Conservation (phyloP, 768 basidiomycete species). For the Suillus tomentosus region DNA sequence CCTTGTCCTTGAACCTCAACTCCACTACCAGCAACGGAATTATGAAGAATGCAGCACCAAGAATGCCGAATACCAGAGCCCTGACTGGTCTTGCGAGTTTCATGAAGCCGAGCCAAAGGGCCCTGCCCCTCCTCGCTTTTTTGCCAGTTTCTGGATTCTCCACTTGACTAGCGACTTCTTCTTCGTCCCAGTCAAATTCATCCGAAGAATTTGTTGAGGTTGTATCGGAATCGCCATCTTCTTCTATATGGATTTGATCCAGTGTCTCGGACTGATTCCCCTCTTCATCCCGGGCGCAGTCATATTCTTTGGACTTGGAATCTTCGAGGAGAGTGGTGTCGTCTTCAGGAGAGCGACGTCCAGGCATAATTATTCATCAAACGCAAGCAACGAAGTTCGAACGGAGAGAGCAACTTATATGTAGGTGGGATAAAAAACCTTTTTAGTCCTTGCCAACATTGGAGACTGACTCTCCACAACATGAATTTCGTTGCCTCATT, state of each 20-base stretch:
- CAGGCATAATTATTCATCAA: constrained; percentile 21
- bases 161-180: constrained; percentile 41
- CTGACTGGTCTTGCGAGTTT: constrained; percentile 62
- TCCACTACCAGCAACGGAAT: constrained; percentile 71
- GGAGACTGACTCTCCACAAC: not conserved
- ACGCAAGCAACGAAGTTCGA: not conserved
- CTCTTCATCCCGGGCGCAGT: constrained; percentile 16
- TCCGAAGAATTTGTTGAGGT: constrained; percentile 64
- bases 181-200: constrained; percentile 77
- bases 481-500: too few relatives aligned
- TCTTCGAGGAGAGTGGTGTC: constrained; percentile 12
- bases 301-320: constrained; percentile 16
- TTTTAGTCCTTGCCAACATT: constrained; percentile 8
- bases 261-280: constrained; percentile 13
- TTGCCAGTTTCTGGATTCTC: constrained; percentile 25
- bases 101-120: constrained; percentile 67
- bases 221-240: constrained; percentile 27
- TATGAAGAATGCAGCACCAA: constrained; percentile 66
- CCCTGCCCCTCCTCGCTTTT: constrained; percentile 63
- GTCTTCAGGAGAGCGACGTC: constrained; percentile 13
- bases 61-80: constrained; percentile 55
- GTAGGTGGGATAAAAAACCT: not conserved
- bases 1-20: constrained; percentile 53
- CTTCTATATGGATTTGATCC: constrained; percentile 13
- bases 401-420: not conserved